These are phyloP conservation scores for Flaveria trinervia DNA, from an alignment of 129 eudicot species.

Conservation along the genomic window DNA sequence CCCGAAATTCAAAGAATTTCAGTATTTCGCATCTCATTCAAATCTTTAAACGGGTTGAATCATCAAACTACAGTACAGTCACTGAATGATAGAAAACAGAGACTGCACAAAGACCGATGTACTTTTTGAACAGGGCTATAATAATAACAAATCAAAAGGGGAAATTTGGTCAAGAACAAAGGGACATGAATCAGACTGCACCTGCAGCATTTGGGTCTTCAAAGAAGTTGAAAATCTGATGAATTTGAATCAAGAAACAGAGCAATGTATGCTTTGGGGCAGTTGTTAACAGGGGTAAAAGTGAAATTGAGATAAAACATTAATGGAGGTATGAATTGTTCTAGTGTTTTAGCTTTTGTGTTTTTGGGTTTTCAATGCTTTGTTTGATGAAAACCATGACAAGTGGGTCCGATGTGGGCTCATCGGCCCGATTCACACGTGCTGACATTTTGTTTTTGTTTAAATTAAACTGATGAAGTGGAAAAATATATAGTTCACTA, in stretches of 20 bases:
- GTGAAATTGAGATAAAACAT: neutral
- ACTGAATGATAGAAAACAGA: conserved; percentile 2
- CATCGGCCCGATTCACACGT: conserved; percentile 32
- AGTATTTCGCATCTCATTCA: conserved; percentile 17
- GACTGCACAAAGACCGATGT: conserved; percentile 20
- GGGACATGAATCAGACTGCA: conserved; percentile 8
- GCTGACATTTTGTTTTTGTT: conserved; percentile 7
- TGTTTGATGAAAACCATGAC: conserved; percentile 26
- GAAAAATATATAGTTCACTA: neutral
- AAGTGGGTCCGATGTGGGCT: conserved; percentile 21
- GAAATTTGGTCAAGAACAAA: conserved; percentile 25
- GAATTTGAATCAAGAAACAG: no score
- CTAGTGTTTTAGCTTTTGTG: conserved; percentile 5
- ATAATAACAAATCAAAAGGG: conserved; percentile 27
- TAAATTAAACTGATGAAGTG: no score
- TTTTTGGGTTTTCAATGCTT: neutral
- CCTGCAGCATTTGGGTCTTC: conserved; percentile 24
- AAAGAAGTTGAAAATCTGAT: conserved; percentile 10
- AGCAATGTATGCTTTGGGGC: neutral
- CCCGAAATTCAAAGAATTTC: conserved; percentile 26
- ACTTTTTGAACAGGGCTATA: conserved; percentile 12
- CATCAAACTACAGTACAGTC: conserved; percentile 18
- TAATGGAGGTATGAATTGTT: conserved; percentile 15
- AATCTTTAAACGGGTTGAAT: conserved; percentile 21
- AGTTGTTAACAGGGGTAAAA: neutral